These are phyloP conservation scores for Exophiala bonariae DNA, from an alignment of 2,329 filamentous ascomycete genomes.

Conservation along the genomic window DNA sequence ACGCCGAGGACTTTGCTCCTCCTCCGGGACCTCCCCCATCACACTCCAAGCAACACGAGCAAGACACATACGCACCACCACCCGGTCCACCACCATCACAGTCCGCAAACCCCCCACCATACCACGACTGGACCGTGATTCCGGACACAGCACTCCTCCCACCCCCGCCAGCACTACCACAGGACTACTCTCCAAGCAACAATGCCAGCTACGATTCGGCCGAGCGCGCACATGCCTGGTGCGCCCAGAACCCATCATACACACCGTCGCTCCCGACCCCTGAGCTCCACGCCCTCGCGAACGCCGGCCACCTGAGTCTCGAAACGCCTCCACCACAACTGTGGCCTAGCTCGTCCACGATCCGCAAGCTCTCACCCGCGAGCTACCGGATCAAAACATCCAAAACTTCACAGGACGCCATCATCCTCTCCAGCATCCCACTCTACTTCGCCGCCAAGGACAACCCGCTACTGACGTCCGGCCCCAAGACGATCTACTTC, in stretches of 20 bases:
- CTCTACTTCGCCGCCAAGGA: slow-evolving; percentile 55
- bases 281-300: slow-evolving; percentile 43
- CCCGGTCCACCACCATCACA: slow-evolving; percentile 17
- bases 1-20: slow-evolving; percentile 9
- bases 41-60: slow-evolving; percentile 14
- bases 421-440: slow-evolving; percentile 56
- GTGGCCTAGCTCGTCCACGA: background rate
- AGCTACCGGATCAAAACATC: slow-evolving; percentile 47
- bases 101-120: slow-evolving; percentile 49
- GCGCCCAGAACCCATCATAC: slow-evolving; percentile 52
- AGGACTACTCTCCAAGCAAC: slow-evolving; percentile 55
- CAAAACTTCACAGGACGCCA: slow-evolving; percentile 48
- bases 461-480: slow-evolving; percentile 48
- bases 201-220: slow-evolving; percentile 58
- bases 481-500: slow-evolving; percentile 59
- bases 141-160: slow-evolving; percentile 61
- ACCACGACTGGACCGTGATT: slow-evolving; percentile 63
- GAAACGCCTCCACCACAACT: slow-evolving; percentile 35
- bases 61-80: slow-evolving; percentile 16
- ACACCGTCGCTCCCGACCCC: slow-evolving; percentile 45
- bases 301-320: slow-evolving; percentile 46
- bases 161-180: slow-evolving; percentile 57
- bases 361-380: slow-evolving; percentile 13
- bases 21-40: slow-evolving; percentile 33
- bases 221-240: slow-evolving; percentile 58